Percentiles rank a stretch among this genome's conserved stretches.
Conservation (phyloP, 768 basidiomycete genomes). For the Tylopilus sp. region DNA sequence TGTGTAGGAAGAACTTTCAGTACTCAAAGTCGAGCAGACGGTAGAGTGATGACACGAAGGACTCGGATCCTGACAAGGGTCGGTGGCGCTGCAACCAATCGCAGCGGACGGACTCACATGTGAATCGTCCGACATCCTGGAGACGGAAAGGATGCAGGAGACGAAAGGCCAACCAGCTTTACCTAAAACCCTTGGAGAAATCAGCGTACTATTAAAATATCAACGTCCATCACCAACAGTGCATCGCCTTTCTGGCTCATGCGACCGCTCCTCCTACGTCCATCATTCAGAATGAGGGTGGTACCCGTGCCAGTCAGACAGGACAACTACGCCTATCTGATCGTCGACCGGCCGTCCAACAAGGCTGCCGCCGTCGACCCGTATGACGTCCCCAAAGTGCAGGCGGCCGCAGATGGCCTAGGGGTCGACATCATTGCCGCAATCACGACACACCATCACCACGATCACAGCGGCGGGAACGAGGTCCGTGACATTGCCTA, state of each 20-base stretch:
- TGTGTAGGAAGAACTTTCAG: too few relatives aligned
- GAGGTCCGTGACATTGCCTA: slow-evolving; percentile 47
- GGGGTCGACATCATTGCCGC: slow-evolving; percentile 66
- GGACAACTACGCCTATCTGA: slow-evolving; percentile 85
- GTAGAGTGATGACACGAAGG: too few relatives aligned
- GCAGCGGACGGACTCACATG: too few relatives aligned
- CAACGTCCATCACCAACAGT: slow-evolving; percentile 3
- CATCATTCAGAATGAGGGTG: slow-evolving; percentile 55
- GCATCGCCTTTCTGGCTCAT: slow-evolving; percentile 28
- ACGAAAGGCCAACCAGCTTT: background rate
- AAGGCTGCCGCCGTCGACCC: slow-evolving; percentile 80
- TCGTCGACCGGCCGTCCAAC: slow-evolving; percentile 65
- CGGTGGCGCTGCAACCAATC: too few relatives aligned
- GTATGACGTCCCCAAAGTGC: slow-evolving; percentile 70
- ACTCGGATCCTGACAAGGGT: too few relatives aligned
- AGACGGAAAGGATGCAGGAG: background rate
- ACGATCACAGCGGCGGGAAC: slow-evolving; percentile 89
- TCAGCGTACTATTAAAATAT: slow-evolving; percentile 8
- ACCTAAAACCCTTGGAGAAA: background rate
- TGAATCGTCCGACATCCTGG: too few relatives aligned
- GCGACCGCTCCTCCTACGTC: slow-evolving; percentile 3
- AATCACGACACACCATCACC: slow-evolving; percentile 91
- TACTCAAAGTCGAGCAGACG: too few relatives aligned
- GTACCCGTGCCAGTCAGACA: slow-evolving; percentile 74
- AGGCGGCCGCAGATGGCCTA: slow-evolving; percentile 55